A percentile compares a stretch with the other conserved stretches of the same genome.
Evolutionary conservation across 192 early-diverging fungal genomes (phyloP).

Genomic region (Coemansia sp.): DNA sequence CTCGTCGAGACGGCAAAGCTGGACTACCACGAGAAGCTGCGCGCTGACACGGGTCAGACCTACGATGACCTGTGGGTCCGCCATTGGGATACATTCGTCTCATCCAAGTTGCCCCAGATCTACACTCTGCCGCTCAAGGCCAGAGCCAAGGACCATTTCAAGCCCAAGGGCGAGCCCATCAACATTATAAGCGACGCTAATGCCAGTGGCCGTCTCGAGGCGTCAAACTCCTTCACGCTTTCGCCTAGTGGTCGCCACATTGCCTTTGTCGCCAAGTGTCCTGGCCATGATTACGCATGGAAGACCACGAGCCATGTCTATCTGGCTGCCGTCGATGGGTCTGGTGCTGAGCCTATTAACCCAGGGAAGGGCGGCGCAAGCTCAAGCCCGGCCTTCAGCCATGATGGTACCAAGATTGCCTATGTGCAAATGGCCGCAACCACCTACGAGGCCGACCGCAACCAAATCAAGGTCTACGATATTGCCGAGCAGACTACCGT

Average conservation of each 20-base stretch:
- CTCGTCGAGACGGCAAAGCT: constrained; percentile 61
- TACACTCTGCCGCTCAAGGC: constrained; percentile 56
- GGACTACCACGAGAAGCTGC: constrained; percentile 50
- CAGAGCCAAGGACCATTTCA: constrained; percentile 40
- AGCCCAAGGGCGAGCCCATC: constrained; percentile 11
- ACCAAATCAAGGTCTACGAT: constrained; percentile 65
- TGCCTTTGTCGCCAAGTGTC: constrained; percentile 74
- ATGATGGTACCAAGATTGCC: constrained; percentile 65
- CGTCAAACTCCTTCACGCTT: constrained; percentile 61
- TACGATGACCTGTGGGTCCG: constrained; percentile 78
- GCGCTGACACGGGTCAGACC: constrained; percentile 62
- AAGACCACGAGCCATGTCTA: constrained; percentile 75
- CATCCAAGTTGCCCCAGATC: constrained; percentile 65
- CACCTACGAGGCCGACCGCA: constrained; percentile 78
- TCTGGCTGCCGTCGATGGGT: constrained; percentile 59
- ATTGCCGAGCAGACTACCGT: constrained; percentile 37
- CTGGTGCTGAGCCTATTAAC: constrained; percentile 50
- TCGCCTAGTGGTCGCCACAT: constrained; percentile 65
- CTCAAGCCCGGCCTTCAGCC: constrained; percentile 63
- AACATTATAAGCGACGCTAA: constrained; percentile 44
- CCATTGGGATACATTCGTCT: constrained; percentile 75
- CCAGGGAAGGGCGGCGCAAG: constrained; percentile 61
- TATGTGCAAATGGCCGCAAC: constrained; percentile 76
- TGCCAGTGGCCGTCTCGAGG: constrained; percentile 60
- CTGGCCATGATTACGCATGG: constrained; percentile 69